Evolutionary conservation across 306 rosid species (phyloP).

Genomic region (Cucurbita maxima): DNA sequence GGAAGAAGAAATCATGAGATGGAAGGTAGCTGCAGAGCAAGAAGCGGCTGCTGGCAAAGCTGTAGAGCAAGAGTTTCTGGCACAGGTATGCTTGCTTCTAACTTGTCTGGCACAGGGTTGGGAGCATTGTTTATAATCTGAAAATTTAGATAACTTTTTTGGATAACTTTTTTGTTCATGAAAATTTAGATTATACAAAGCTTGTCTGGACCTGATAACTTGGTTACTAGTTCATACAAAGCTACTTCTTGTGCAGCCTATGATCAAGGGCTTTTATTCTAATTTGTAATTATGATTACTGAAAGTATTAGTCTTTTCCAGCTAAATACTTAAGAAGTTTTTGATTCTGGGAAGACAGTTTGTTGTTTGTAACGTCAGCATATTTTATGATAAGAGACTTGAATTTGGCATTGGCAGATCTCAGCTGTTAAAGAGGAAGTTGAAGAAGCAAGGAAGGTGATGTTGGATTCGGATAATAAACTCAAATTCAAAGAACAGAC

Average conservation of each 20-base stretch:
- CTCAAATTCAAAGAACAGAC: constrained; percentile 95
- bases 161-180: too few relatives aligned
- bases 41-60: constrained; percentile 98
- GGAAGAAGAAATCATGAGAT: constrained; percentile 93
- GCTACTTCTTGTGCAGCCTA: neutral
- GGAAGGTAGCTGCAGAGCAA: constrained; percentile 97
- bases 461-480: constrained; percentile 69
- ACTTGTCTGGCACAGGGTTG: neutral
- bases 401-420: constrained; percentile 47
- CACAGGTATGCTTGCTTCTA: constrained; percentile 43
- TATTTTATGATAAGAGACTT: neutral
- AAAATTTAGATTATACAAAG: too few relatives aligned
- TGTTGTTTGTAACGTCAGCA: neutral
- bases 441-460: constrained; percentile 72
- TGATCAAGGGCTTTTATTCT: neutral
- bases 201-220: neutral
- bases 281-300: neutral
- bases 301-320: neutral
- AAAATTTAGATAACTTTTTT: too few relatives aligned
- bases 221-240: neutral
- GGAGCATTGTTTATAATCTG: too few relatives aligned
- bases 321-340: neutral
- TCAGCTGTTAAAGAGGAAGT: constrained; percentile 60
- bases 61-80: constrained; percentile 75
- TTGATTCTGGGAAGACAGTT: neutral